Percentiles rank a stretch among this genome's conserved stretches.
Conservation (phyloP, 495 filamentous ascomycete species). For the Articulospora tetracladia region DNA sequence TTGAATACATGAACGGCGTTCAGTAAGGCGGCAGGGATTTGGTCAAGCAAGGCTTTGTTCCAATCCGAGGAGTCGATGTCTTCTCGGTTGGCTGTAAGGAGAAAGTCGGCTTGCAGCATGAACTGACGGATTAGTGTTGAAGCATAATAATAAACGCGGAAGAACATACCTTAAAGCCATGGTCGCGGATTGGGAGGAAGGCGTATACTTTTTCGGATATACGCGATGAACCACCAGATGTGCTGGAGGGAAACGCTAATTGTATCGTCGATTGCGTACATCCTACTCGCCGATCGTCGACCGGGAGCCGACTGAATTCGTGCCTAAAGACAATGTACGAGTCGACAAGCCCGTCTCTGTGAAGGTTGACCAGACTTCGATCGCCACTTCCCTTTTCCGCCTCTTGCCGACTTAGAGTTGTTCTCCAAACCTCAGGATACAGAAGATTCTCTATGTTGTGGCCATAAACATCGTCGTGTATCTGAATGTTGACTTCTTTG, state of each 20-base stretch:
- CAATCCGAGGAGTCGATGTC: conserved; percentile 16
- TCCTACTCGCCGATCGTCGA: conserved; percentile 2
- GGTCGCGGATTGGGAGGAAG: conserved; percentile 23
- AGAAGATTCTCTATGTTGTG: too few species aligned
- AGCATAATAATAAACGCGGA: neutral
- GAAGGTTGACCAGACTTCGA: neutral
- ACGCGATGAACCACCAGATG: neutral
- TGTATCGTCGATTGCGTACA: conserved; percentile 7
- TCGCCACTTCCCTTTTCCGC: neutral
- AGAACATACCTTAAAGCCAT: conserved; percentile 20
- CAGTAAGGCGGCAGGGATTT: neutral
- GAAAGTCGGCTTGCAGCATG: conserved; percentile 24
- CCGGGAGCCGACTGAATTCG: neutral
- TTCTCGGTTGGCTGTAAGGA: conserved; percentile 19
- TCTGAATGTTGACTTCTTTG: neutral
- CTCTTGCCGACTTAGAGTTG: neutral
- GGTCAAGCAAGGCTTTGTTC: neutral
- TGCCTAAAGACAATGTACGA: neutral
- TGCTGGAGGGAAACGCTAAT: conserved; percentile 19
- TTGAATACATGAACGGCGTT: conserved; percentile 1
- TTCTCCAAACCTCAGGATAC: neutral
- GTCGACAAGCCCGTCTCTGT: neutral
- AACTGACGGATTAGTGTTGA: conserved; percentile 13
- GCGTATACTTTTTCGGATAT: conserved; percentile 18
- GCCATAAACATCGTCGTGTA: neutral